phyloP scores from a whole-genome alignment of 2,329 filamentous ascomycete species.

The Aspergillus sp. region DNA sequence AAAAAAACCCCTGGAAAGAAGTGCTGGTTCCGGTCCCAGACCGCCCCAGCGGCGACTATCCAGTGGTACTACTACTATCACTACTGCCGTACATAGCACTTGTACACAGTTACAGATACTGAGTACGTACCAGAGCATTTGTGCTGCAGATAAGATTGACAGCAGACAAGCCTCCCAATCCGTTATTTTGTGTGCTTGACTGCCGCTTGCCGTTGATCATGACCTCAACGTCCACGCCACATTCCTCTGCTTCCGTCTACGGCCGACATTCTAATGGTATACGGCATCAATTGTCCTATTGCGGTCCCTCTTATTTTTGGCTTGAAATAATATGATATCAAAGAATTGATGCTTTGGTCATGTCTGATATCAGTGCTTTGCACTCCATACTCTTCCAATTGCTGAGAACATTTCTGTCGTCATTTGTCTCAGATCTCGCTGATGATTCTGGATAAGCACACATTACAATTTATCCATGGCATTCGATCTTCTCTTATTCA shows the following conservation, averaged over 20 bases:
- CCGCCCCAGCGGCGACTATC: too few species aligned
- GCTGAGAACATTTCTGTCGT: background rate
- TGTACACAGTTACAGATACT: too few species aligned
- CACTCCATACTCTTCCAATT: background rate
- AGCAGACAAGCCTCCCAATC: background rate
- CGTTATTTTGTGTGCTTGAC: background rate
- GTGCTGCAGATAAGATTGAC: too few species aligned
- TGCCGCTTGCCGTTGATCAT: background rate
- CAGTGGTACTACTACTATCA: too few species aligned
- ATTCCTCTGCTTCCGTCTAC: background rate
- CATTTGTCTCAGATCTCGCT: background rate
- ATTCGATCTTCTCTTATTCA: background rate
- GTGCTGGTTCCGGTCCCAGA: too few species aligned
- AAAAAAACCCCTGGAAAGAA: too few species aligned
- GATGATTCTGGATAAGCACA: background rate
- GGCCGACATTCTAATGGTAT: background rate
- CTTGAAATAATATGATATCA: background rate
- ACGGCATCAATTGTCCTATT: background rate
- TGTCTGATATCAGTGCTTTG: background rate
- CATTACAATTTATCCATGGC: background rate
- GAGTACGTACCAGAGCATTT: too few species aligned
- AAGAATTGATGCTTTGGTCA: too few species aligned
- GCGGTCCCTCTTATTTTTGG: background rate
- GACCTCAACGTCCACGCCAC: background rate
- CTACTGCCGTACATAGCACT: too few species aligned